These are phyloP conservation scores for Aspergillus texensis DNA, from an alignment of 2,329 filamentous ascomycete genomes.

Conservation along the genomic window DNA sequence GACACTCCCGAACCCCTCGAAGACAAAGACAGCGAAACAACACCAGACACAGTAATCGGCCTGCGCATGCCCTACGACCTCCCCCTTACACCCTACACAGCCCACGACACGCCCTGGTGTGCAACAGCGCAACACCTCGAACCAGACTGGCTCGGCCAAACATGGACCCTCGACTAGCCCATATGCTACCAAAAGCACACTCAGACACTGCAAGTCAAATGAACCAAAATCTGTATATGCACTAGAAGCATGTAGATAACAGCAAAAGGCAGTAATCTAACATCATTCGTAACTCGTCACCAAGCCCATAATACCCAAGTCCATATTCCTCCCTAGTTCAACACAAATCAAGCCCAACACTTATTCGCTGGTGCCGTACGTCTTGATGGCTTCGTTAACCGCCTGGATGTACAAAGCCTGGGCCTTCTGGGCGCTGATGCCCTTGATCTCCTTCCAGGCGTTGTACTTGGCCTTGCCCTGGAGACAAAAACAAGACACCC, in stretches of 20 bases:
- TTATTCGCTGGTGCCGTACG: constrained; percentile 55
- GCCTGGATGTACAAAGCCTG: constrained; percentile 75
- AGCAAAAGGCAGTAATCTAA: neutral
- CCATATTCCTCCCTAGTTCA: constrained; percentile 4
- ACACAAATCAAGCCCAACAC: neutral
- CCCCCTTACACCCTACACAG: constrained; percentile 68
- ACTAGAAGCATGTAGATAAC: neutral
- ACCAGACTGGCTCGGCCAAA: constrained; percentile 61
- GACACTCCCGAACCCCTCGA: constrained; percentile 53
- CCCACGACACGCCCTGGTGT: constrained; percentile 74
- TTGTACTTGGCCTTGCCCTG: constrained; percentile 80
- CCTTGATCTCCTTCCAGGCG: constrained; percentile 72
- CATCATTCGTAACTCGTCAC: constrained; percentile 7
- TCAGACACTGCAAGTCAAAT: neutral
- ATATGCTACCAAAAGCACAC: neutral
- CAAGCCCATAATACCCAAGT: neutral
- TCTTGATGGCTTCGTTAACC: constrained; percentile 71
- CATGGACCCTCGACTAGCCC: constrained; percentile 35
- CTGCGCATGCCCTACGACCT: constrained; percentile 82
- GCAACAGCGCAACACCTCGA: constrained; percentile 59
- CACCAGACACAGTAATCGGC: constrained; percentile 56
- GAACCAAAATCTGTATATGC: neutral
- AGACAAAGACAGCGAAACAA: constrained; percentile 18
- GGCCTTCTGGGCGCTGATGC: constrained; percentile 66
- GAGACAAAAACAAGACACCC: constrained; percentile 8